Percentiles rank a stretch among this genome's conserved stretches.
phyloP scores from a whole-genome alignment of 2,329 filamentous ascomycete genomes.

The Claviceps purpurea region DNA sequence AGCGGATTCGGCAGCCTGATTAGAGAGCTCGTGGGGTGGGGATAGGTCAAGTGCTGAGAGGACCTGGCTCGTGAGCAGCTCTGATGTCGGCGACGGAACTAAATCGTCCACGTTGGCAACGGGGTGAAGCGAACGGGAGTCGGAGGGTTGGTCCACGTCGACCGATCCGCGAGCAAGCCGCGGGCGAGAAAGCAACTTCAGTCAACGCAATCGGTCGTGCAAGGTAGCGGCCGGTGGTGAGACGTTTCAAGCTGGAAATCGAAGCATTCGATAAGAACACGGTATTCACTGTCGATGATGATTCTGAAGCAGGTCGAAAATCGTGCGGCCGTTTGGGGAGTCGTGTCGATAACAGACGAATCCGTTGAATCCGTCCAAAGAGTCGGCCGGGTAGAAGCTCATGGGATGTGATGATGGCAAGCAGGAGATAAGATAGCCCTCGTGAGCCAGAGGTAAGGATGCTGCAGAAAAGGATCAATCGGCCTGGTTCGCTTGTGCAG shows the following conservation, averaged over 20 bases:
- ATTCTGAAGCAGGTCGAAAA: not conserved
- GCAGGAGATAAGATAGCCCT: not conserved
- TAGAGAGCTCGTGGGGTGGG: slow-evolving; percentile 12
- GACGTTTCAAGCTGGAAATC: slow-evolving; percentile 7
- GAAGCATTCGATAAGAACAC: not conserved
- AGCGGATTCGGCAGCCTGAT: slow-evolving; percentile 13
- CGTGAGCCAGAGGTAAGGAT: not conserved
- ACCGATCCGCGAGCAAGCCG: slow-evolving; percentile 27
- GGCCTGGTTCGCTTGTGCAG: not conserved
- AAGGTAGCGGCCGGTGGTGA: not conserved
- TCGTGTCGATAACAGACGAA: not conserved
- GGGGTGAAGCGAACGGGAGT: slow-evolving; percentile 19
- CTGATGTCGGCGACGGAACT: slow-evolving; percentile 40
- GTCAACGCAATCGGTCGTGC: slow-evolving; percentile 2
- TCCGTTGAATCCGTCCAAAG: not conserved
- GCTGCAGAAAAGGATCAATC: not conserved
- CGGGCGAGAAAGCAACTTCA: slow-evolving; percentile 13
- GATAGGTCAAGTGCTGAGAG: slow-evolving; percentile 25
- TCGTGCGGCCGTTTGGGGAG: not conserved
- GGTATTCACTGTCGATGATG: not conserved
- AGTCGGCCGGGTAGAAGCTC: not conserved
- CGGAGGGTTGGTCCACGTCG: slow-evolving; percentile 27
- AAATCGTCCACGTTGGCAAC: slow-evolving; percentile 47
- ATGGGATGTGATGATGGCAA: slow-evolving; percentile 1
- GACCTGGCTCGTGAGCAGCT: slow-evolving; percentile 33